Conservation (phyloP, 345 rosid genomes). For the Eucalyptus pauciflora region DNA sequence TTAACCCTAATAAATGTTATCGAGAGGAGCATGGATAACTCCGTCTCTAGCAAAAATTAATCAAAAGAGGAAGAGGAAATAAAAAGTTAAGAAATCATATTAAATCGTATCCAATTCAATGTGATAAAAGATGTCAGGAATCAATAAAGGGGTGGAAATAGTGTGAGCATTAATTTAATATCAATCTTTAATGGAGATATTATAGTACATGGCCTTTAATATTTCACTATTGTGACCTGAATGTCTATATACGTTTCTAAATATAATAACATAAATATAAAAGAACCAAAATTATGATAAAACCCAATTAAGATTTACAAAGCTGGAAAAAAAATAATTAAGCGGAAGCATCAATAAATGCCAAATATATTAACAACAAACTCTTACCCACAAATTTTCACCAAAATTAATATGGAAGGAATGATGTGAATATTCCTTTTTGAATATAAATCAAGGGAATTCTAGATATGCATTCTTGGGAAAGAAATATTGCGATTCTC, state of each 20-base stretch:
- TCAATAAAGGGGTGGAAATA: too few species aligned
- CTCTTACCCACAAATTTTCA: not conserved
- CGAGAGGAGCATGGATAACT: not conserved
- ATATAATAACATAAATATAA: not conserved
- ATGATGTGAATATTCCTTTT: not conserved
- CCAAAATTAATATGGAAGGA: not conserved
- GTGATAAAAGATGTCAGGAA: not conserved
- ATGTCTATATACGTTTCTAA: not conserved
- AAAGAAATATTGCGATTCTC: too few species aligned
- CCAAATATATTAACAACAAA: not conserved
- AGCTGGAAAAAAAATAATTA: not conserved
- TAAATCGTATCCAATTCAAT: not conserved
- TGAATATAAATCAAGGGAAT: too few species aligned
- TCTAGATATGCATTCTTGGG: too few species aligned
- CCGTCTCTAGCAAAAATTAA: too few species aligned
- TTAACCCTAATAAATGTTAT: too few species aligned
- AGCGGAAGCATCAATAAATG: not conserved
- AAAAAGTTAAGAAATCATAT: too few species aligned
- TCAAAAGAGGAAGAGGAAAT: too few species aligned
- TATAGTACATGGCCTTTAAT: not conserved
- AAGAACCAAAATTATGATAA: not conserved
- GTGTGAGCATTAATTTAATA: not conserved
- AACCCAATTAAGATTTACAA: not conserved
- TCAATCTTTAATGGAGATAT: not conserved
- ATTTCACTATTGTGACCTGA: not conserved